Conservation (phyloP, 805 yeast genomes). For the Peterozyma toletana region DNA sequence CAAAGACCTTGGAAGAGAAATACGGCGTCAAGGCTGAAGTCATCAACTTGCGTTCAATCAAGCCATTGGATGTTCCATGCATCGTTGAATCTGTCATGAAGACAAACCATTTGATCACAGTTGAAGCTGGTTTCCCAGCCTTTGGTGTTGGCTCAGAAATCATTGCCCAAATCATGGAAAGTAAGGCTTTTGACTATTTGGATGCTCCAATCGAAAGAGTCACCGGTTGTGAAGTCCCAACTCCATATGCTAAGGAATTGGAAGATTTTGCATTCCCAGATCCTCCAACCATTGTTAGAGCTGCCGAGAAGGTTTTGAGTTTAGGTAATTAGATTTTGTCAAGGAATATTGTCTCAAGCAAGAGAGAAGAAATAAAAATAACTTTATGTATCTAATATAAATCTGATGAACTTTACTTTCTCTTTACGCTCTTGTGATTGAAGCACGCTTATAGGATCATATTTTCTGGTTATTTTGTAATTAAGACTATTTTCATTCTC, state of each 20-base stretch:
- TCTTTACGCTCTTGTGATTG: too few relatives aligned
- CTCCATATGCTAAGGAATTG: slow-evolving; percentile 93
- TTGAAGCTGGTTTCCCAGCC: slow-evolving; percentile 97
- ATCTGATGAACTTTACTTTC: too few relatives aligned
- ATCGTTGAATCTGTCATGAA: slow-evolving; percentile 86
- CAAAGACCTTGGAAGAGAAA: slow-evolving; percentile 76
- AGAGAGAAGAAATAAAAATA: too few relatives aligned
- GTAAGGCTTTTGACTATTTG: slow-evolving; percentile 95
- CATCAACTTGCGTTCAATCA: slow-evolving; percentile 90
- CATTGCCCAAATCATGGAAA: slow-evolving; percentile 96
- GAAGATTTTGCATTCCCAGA: slow-evolving; percentile 99
- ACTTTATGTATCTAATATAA: too few relatives aligned
- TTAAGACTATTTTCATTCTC: too few relatives aligned
- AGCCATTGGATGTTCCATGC: slow-evolving; percentile 89
- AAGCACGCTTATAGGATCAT: too few relatives aligned
- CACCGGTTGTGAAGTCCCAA: slow-evolving; percentile 99
- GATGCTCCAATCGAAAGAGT: slow-evolving; percentile 99
- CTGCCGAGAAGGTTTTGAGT: slow-evolving; percentile 71
- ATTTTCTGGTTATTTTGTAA: too few relatives aligned
- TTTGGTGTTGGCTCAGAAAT: slow-evolving; percentile 99
- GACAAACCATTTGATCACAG: slow-evolving; percentile 93
- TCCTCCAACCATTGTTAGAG: slow-evolving; percentile 81
- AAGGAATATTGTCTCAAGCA: not conserved
- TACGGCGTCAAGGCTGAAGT: slow-evolving; percentile 90
- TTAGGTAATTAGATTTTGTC: slow-evolving; percentile 19